These are phyloP conservation scores for Suhomyces pyralidae DNA, from an alignment of 805 yeast genomes.

Conservation along the genomic window DNA sequence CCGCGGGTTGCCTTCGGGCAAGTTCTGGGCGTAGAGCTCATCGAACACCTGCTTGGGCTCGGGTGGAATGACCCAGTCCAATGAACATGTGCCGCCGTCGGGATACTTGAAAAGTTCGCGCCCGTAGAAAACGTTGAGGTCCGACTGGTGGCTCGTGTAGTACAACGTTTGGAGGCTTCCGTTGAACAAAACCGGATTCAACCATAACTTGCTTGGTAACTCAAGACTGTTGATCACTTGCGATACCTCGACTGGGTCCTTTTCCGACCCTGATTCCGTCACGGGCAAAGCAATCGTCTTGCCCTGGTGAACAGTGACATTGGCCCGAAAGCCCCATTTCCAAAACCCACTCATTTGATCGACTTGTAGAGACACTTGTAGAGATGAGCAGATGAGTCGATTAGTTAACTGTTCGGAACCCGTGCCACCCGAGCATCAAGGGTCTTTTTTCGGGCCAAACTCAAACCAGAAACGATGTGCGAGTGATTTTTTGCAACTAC, in stretches of 20 bases:
- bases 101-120: constrained; percentile 55
- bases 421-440: background rate
- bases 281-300: constrained; percentile 13
- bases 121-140: constrained; percentile 66
- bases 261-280: constrained; percentile 5
- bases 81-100: constrained; percentile 72
- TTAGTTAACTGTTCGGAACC: background rate
- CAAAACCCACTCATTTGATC: constrained; percentile 13
- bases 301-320: constrained; percentile 23
- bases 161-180: constrained; percentile 79
- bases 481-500: too few relatives aligned
- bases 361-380: background rate
- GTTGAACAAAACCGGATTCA: constrained; percentile 62
- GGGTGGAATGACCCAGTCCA: constrained; percentile 64
- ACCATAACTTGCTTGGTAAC: constrained; percentile 39
- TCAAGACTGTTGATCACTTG: constrained; percentile 8
- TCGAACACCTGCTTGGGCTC: constrained; percentile 25
- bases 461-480: too few relatives aligned
- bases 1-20: constrained; percentile 33
- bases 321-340: constrained; percentile 41
- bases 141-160: constrained; percentile 53
- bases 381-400: too few relatives aligned
- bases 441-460: background rate
- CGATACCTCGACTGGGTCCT: constrained; percentile 1
- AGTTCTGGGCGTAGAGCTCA: constrained; percentile 22